A percentile compares a stretch with the other conserved stretches of the same genome.
These are phyloP conservation scores for Saitozyma podzolica DNA, from an alignment of 768 basidiomycete genomes.

Conservation along the genomic window DNA sequence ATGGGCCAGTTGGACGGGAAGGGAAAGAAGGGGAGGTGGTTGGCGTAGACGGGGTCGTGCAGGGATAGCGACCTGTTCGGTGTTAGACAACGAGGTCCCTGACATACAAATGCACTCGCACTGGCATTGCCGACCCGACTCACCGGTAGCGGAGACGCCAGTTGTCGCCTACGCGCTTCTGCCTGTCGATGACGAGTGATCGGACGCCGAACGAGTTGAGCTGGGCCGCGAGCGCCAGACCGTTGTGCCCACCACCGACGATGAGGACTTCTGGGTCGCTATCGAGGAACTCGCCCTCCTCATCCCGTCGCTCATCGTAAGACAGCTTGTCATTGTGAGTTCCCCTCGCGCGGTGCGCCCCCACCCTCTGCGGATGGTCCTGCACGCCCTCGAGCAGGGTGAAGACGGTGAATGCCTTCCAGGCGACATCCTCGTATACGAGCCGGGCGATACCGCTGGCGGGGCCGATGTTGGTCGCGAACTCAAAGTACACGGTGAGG, in stretches of 20 bases:
- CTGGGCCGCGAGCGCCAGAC: conserved; percentile 65
- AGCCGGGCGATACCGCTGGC: conserved; percentile 32
- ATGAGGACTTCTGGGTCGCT: conserved; percentile 62
- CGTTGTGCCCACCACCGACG: conserved; percentile 54
- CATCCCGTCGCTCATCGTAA: conserved; percentile 30
- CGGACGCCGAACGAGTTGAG: conserved; percentile 63
- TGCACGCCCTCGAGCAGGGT: conserved; percentile 65
- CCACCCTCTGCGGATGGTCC: conserved; percentile 58
- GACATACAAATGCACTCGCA: neutral
- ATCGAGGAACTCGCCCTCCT: conserved; percentile 56
- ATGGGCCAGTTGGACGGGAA: conserved; percentile 59
- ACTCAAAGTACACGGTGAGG: conserved; percentile 30
- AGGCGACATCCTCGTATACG: conserved; percentile 47
- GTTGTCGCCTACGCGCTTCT: conserved; percentile 47
- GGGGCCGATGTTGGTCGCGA: conserved; percentile 32
- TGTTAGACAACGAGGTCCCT: neutral
- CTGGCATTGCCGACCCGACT: neutral
- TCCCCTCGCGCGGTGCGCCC: conserved; percentile 55
- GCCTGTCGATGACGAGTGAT: conserved; percentile 63
- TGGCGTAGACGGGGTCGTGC: conserved; percentile 49
- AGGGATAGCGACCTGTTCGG: conserved; percentile 18
- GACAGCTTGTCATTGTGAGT: conserved; percentile 59
- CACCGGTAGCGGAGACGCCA: conserved; percentile 62
- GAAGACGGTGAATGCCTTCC: conserved; percentile 65
- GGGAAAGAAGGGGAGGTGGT: conserved; percentile 57